Evolutionary conservation across 106 monocot species (phyloP), one percentile per base, ranked within the genome.

Genomic region (Allium fistulosum): DNA sequence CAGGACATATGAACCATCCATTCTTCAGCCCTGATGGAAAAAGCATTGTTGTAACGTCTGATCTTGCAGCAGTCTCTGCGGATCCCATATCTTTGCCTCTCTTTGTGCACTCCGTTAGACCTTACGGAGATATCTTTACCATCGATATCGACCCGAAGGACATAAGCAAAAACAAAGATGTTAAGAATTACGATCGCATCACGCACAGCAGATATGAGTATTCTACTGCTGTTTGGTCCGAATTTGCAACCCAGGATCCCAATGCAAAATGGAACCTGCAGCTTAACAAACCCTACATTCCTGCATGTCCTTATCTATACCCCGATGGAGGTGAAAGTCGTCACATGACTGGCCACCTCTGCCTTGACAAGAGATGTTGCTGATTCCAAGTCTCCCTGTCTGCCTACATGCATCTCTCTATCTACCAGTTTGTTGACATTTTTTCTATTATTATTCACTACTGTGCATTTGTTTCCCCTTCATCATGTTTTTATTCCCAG

Each of bases 21-120:
- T 37, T 37, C 5, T 37, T 37, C 37, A 37, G 37, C 37, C 37
- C 37, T 37, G 37, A 60, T 4, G 60, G 60, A 16, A 60, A 15
- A 22, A 60, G 60, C 60, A 14, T 60, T 22, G 60, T 60, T 13
- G 60, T 60, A 2, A 60, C 60, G 16, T 5, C 60, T 17, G 60
- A 60, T 60, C 60, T 60, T 18, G 60, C 60, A 17, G 60, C 60
- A 14, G 60, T 60, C 17, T 60, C 60, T 18, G 60, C 16, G 2
- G 60, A 60, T 60, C 60, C 60, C 60, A 60, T 60, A 10, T 60
- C 60, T 18, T 18, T 60, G 60, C 60, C 60, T 60, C 60, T 60
- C 60, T 60, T 60, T 22, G 60, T 15, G 17, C 60, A 60, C 60
- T 60, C 60, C 16, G 60, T 60, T n/a, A 60, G 37, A 37, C 37